phyloP scores from a whole-genome alignment of 1,139 yeast genomes.

The Diutina pseudorugosa region DNA sequence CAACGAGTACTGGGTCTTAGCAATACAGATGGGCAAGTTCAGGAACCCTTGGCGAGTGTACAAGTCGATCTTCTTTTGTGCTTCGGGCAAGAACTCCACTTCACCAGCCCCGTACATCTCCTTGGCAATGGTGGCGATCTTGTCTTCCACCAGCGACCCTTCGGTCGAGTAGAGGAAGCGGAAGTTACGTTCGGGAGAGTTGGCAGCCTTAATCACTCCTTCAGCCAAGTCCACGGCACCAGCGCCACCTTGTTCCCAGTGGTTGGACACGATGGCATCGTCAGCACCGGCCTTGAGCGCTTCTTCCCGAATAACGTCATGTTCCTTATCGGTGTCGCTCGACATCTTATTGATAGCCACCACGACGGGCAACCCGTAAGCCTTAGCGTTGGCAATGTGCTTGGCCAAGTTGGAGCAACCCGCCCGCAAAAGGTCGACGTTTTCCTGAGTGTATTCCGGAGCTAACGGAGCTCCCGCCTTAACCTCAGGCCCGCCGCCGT shows the following conservation, averaged over 20 bases:
- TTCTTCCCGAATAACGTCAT: slow-evolving; percentile 71
- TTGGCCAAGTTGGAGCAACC: slow-evolving; percentile 89
- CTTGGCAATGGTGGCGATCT: slow-evolving; percentile 71
- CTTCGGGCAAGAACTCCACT: slow-evolving; percentile 78
- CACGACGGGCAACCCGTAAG: slow-evolving; percentile 86
- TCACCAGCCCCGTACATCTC: slow-evolving; percentile 92
- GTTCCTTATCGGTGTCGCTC: slow-evolving; percentile 75
- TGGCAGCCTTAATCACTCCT: slow-evolving; percentile 70
- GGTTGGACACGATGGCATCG: slow-evolving; percentile 90
- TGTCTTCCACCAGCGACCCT: slow-evolving; percentile 58
- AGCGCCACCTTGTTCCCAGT: slow-evolving; percentile 96
- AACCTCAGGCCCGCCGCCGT: slow-evolving; percentile 98
- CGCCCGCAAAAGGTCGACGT: slow-evolving; percentile 65
- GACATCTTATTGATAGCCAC: slow-evolving; percentile 93
- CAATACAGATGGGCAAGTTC: slow-evolving; percentile 88
- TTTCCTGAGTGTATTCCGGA: slow-evolving; percentile 74
- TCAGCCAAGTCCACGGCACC: slow-evolving; percentile 86
- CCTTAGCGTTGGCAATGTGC: slow-evolving; percentile 79
- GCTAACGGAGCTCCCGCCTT: slow-evolving; percentile 92
- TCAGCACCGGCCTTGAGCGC: slow-evolving; percentile 85
- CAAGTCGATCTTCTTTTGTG: slow-evolving; percentile 70
- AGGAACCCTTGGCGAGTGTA: slow-evolving; percentile 89
- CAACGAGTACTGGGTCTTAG: slow-evolving; percentile 93
- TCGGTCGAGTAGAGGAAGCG: slow-evolving; percentile 62
- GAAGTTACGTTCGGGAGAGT: slow-evolving; percentile 36